Evolutionary conservation across 1,284 basidiomycete species (phyloP).

Genomic region (Omphalotus olearius): DNA sequence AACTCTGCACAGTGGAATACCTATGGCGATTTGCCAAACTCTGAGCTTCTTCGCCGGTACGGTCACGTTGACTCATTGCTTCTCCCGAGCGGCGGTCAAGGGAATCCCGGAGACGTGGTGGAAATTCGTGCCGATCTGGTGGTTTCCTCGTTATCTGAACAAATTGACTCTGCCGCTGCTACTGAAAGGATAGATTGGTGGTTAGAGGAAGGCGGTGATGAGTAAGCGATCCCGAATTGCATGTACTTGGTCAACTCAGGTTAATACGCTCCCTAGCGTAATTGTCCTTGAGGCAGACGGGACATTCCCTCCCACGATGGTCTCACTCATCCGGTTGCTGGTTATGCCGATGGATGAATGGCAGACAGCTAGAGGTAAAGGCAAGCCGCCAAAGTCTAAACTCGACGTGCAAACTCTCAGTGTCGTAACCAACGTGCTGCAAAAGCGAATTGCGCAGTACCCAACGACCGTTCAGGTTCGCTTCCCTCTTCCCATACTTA

Average conservation of each 20-base stretch:
- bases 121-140: constrained; percentile 83
- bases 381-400: constrained; percentile 77
- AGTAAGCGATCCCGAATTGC: constrained; percentile 51
- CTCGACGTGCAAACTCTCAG: constrained; percentile 45
- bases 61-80: constrained; percentile 86
- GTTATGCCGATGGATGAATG: constrained; percentile 60
- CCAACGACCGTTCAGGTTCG: constrained; percentile 53
- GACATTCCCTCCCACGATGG: constrained; percentile 57
- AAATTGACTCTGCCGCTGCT: constrained; percentile 22
- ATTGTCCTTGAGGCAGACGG: constrained; percentile 58
- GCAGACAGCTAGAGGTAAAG: constrained; percentile 58
- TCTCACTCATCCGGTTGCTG: constrained; percentile 73
- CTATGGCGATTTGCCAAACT: constrained; percentile 92
- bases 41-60: constrained; percentile 91
- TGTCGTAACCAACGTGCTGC: constrained; percentile 46
- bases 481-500: neutral
- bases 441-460: constrained; percentile 51
- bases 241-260: constrained; percentile 6
- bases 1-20: constrained; percentile 77
- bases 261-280: constrained; percentile 36
- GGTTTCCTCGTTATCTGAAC: constrained; percentile 42
- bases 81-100: constrained; percentile 40
- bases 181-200: constrained; percentile 83
- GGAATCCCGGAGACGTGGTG: constrained; percentile 86
- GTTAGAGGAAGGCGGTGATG: constrained; percentile 86